Base-by-base conservation (phyloP, 225 moss, liverwort and hornwort genomes). In the Lunularia cruciata region DNA sequence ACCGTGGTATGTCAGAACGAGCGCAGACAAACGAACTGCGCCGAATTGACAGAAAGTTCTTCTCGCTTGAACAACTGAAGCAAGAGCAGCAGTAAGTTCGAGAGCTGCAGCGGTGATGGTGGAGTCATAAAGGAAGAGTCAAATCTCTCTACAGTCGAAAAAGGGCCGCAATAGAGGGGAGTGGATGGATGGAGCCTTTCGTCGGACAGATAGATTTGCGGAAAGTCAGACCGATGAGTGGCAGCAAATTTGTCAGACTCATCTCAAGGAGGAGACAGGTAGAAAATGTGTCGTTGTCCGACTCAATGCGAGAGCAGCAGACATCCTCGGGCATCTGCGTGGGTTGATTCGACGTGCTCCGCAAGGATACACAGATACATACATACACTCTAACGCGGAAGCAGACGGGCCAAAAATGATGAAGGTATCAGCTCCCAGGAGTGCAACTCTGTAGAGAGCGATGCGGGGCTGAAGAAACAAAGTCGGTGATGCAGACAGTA, bases 1-100 rank as follows among this genome's bases (percentile, higher is more conserved):
- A n/a, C 36, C 31, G 13, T 55, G 54, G 10, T 28, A 30, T 36
- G 59, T 36, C 36, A 59, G 40, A n/a, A 27, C 40, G 40, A 26
- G 25, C 15, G 63, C 42, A 27, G 63, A 63, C 27, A 63, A 63
- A 63, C 63, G 26, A 43, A 63, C 63, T 63, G 40, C 63, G 63
- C 63, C 63, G 63, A 43, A 63, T 43, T 43, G 43, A 28, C 43
- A 42, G 27, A 28, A 63, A 14, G 34, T 3, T 12, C 8, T 45
- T 45, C 18, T 1, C 45, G 3, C 2, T 1, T 45, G n/a, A 45
- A 45, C 2, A 3, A 18, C 8, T 45, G 45, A 45, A 45, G 18
- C 8, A 3, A 45, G 45, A 45, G 12, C 1, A 12, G 12, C 18
- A 45, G 18, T 45, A 12, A 45, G 12, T 7, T 22, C 52, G 52